These are phyloP conservation scores for Lactarius indigo DNA, from an alignment of 768 basidiomycete species.

Conservation along the genomic window DNA sequence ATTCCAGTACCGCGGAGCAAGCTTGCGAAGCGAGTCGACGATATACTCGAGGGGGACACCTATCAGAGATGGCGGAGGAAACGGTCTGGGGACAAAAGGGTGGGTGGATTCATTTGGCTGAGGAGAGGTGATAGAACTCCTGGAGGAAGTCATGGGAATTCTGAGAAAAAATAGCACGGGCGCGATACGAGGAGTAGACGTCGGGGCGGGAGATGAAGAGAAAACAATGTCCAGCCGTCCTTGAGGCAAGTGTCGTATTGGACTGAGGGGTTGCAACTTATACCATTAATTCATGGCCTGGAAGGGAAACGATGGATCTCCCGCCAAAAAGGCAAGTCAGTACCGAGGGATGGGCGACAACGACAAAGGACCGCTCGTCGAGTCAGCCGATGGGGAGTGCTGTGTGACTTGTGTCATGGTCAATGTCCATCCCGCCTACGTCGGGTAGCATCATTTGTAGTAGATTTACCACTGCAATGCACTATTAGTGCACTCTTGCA, in stretches of 20 bases:
- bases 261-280: constrained; percentile 1
- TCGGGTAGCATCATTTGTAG: neutral
- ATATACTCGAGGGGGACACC: constrained; percentile 73
- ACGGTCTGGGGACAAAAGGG: constrained; percentile 53
- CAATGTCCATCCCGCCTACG: neutral
- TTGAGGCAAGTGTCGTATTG: neutral
- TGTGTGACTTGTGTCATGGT: neutral
- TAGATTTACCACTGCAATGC: neutral
- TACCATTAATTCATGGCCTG: constrained; percentile 3
- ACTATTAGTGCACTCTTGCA: neutral
- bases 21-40: constrained; percentile 59
- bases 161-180: neutral
- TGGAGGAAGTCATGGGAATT: constrained; percentile 21
- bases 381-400: constrained; percentile 10
- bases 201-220: neutral
- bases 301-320: neutral
- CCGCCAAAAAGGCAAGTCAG: constrained; percentile 9
- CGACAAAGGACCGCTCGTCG: neutral
- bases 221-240: constrained; percentile 11
- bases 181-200: constrained; percentile 8
- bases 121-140: constrained; percentile 17
- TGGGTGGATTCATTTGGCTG: constrained; percentile 27
- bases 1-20: constrained; percentile 71
- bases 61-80: constrained; percentile 59
- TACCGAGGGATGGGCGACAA: constrained; percentile 8